Evolutionary conservation across 2,329 filamentous ascomycete genomes (phyloP), one percentile per base, ranked within the genome.

Genomic region (Aureobasidium zeae): DNA sequence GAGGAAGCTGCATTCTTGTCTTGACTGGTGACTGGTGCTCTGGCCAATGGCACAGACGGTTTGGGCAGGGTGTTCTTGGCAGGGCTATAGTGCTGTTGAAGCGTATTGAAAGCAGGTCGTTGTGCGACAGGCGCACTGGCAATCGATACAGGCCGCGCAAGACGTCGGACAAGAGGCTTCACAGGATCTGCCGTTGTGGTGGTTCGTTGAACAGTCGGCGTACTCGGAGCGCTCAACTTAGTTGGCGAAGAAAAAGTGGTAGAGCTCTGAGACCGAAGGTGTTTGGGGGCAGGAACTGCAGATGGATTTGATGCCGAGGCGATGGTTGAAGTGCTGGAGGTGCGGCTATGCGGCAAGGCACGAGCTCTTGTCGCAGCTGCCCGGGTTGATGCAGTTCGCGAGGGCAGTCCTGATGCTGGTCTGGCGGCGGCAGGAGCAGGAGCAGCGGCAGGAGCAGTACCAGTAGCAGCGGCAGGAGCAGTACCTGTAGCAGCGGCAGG

Each of bases 21-120:
- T 2, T 75, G 67, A 53, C 79, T 78, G 21, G 73, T 75, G 1
- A 78, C 77, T 2, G 59, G 69, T 72, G 29, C 70, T 66, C 11
- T 75, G 65, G 35, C 44, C 0, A 74, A 22, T 4, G 59, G 59
- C 10, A 60, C 74, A n/a, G 76, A 65, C 4, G 78, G 76, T 48
- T 83, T 83, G 0, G 79, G 75, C 0, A 73, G 70, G 7, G 69
- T 63, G 3, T 66, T 68, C 54, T 81, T 81, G 32, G 74, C 73
- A 0, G 80, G 79, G 20, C 76, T 79, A 63, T 75, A 82, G 61
- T 82, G 77, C 52, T 83, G 78, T 52, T 83, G 78, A 28, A 76
- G 70, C 1, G 73, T 80, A 35, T 68, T 74, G 60, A 82, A 82
- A 34, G 70, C 64, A 0, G 77, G 75, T 7, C 71, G 70, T 8